Evolutionary conservation across 2,329 filamentous ascomycete species (phyloP).

Genomic region (Onygenales sp.): DNA sequence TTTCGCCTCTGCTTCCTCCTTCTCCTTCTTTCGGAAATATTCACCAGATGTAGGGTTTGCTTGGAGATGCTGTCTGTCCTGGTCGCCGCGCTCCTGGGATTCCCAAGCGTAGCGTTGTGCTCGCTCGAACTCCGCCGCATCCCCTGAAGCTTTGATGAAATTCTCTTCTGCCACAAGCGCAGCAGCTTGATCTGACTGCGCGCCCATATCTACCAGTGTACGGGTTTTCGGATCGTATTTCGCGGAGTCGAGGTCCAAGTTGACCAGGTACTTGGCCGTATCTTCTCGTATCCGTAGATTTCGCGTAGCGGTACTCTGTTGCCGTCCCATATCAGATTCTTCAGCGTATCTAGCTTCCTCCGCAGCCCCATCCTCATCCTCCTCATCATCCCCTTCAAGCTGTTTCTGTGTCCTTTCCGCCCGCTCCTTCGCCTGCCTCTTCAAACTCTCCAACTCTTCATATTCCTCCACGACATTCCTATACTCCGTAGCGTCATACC

Average conservation of each 20-base stretch:
- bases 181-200: slow-evolving; percentile 68
- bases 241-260: slow-evolving; percentile 89
- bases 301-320: slow-evolving; percentile 81
- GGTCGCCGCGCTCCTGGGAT: slow-evolving; percentile 70
- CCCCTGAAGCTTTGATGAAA: slow-evolving; percentile 78
- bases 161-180: slow-evolving; percentile 85
- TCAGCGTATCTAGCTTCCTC: slow-evolving; percentile 67
- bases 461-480: slow-evolving; percentile 79
- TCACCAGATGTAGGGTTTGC: slow-evolving; percentile 94
- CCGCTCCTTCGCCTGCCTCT: slow-evolving; percentile 42
- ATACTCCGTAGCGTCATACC: slow-evolving; percentile 88
- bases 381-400: slow-evolving; percentile 52
- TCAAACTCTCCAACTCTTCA: slow-evolving; percentile 72
- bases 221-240: slow-evolving; percentile 97
- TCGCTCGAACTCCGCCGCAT: slow-evolving; percentile 84
- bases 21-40: slow-evolving; percentile 69
- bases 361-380: slow-evolving; percentile 38
- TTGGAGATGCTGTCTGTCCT: slow-evolving; percentile 78
- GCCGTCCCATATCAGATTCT: slow-evolving; percentile 91
- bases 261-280: slow-evolving; percentile 91
- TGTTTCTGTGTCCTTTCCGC: slow-evolving; percentile 41
- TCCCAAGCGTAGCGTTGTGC: slow-evolving; percentile 94
- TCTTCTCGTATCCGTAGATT: slow-evolving; percentile 91
- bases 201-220: slow-evolving; percentile 77
- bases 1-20: slow-evolving; percentile 61